These are phyloP conservation scores for Talaromyces funiculosus DNA, from an alignment of 2,329 filamentous ascomycete species.

Conservation along the genomic window DNA sequence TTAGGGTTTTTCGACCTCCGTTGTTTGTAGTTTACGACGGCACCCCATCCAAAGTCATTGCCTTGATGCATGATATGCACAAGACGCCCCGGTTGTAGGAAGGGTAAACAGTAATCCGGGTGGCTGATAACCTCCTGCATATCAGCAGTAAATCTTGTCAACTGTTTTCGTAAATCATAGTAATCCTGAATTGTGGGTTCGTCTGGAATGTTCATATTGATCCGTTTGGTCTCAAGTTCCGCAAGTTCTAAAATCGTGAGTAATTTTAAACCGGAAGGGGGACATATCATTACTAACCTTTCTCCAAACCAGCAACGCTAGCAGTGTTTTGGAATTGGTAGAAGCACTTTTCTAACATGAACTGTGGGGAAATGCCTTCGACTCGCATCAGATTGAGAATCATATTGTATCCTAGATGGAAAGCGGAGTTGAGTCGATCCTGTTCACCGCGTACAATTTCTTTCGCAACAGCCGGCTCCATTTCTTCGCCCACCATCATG, in stretches of 20 bases:
- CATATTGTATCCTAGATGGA: constrained; percentile 99
- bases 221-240: constrained; percentile 68
- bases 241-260: constrained; percentile 56
- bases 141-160: constrained; percentile 77
- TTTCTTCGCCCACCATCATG: constrained; percentile 98
- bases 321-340: constrained; percentile 97
- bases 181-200: constrained; percentile 90
- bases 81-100: constrained; percentile 79
- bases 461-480: constrained; percentile 90
- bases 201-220: constrained; percentile 71
- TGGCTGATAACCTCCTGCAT: constrained; percentile 90
- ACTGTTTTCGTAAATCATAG: constrained; percentile 78
- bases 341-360: constrained; percentile 97
- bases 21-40: constrained; percentile 67
- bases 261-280: background rate
- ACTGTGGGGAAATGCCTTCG: constrained; percentile 98
- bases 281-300: constrained; percentile 39
- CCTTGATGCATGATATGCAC: constrained; percentile 77
- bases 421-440: constrained; percentile 94
- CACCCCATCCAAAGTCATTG: constrained; percentile 90
- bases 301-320: constrained; percentile 76
- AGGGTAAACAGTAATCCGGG: constrained; percentile 77
- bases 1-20: constrained; percentile 62
- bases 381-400: constrained; percentile 92
- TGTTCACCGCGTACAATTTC: constrained; percentile 94